Evolutionary conservation across 2,329 filamentous ascomycete species (phyloP).

Genomic region (Gremmenia infestans): DNA sequence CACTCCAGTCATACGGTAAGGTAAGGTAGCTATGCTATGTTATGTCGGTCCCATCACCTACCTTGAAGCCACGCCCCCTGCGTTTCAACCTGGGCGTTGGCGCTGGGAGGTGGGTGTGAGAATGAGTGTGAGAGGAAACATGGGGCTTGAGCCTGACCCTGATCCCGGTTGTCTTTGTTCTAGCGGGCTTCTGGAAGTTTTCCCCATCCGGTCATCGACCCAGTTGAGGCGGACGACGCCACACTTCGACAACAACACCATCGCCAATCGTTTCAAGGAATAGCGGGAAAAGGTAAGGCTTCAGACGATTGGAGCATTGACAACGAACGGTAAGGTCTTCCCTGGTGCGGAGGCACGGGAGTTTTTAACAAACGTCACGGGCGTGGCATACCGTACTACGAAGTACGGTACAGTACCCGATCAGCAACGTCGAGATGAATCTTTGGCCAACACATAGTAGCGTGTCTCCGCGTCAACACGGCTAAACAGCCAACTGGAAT

Average conservation of each 20-base stretch:
- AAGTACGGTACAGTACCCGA: not conserved
- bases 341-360: not conserved
- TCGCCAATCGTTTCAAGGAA: not conserved
- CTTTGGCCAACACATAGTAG: not conserved
- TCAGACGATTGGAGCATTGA: not conserved
- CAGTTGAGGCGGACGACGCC: not conserved
- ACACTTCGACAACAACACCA: not conserved
- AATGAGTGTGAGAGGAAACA: not conserved
- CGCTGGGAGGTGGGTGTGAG: not conserved
- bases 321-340: not conserved
- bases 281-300: not conserved
- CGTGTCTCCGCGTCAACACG: not conserved
- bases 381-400: not conserved
- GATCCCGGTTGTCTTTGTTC: not conserved
- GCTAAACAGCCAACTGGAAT: not conserved
- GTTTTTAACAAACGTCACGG: not conserved
- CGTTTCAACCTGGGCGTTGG: slow-evolving; percentile 3
- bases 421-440: not conserved
- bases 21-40: not conserved
- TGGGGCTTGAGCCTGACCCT: too few species aligned
- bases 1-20: not conserved
- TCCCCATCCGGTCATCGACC: not conserved
- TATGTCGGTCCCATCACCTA: not conserved
- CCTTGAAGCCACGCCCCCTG: not conserved
- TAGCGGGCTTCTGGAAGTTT: not conserved